Evolutionary conservation across 768 basidiomycete species (phyloP), one percentile per base, ranked within the genome.

Genomic region (Agaricus bisporus): DNA sequence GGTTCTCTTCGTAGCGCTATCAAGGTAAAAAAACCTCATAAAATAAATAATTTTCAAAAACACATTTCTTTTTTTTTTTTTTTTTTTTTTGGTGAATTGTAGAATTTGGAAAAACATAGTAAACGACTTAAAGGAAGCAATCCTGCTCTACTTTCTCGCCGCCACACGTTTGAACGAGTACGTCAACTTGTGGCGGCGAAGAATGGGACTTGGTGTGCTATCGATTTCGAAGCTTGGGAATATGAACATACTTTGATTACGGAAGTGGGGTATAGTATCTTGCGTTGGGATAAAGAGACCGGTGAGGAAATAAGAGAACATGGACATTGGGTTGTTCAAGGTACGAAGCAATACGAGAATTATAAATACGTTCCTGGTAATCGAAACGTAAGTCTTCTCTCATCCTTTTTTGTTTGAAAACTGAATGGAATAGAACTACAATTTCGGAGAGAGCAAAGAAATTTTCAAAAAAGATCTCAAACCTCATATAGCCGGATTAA

Each of bases 171-270:
- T 63, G 88, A 91, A 63, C 78, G 77, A 5, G 77, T 83, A 22
- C 82, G 89, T 15, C 64, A 74, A 3, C 72, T 82, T 49, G 91
- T 85, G 83, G 67, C 69, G 0, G 75, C 76, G 55, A 81, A 83
- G 63, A 73, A 65, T 22, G 90, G 88, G 39, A 77, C 79, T 4
- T 92, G 88, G 86, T 79, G 79, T 62, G 81, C 89, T 14, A 67
- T 92, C 48, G 91, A 93, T 64, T 85, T 93, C 57, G 91, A 93
- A 67, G 80, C 78, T 15, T 93, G 89, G 89, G 91, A 94, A 63
- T 66, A 67, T 39, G 87, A 90, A 41, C 86, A 90, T 61, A 78
- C 70, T 1, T 57, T 84, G 18, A 72, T 92, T 57, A 91, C 88
- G 22, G 92, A 95, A 64, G 86, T 90, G 59, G 92, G 92, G n/a